A percentile compares a stretch with the other conserved stretches of the same genome.
Evolutionary conservation across 257 asterid species (phyloP).

Genomic region (Salvia hispanica): DNA sequence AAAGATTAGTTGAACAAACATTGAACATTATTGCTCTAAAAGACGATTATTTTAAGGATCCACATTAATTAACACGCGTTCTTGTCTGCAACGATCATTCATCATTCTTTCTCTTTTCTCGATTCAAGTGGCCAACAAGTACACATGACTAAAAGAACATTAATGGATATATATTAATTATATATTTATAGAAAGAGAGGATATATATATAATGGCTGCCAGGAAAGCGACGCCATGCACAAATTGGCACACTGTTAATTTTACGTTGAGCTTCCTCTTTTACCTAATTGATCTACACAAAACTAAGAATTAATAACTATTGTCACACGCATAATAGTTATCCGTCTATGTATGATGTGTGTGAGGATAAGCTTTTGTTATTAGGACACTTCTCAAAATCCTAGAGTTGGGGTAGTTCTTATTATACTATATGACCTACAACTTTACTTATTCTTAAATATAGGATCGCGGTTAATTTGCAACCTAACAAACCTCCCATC

Average conservation of each 20-base stretch:
- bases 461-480: too few relatives aligned
- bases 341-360: too few relatives aligned
- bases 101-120: conserved; percentile 7
- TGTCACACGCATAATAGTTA: too few relatives aligned
- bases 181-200: conserved; percentile 5
- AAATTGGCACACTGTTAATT: conserved; percentile 22
- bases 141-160: conserved; percentile 45
- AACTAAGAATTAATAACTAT: too few relatives aligned
- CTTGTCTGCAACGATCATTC: conserved; percentile 48
- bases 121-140: conserved; percentile 72
- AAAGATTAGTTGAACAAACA: conserved; percentile 28
- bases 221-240: conserved; percentile 48
- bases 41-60: conserved; percentile 49
- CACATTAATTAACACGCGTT: conserved; percentile 47
- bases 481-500: too few relatives aligned
- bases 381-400: too few relatives aligned
- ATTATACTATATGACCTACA: too few relatives aligned
- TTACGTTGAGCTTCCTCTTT: not conserved
- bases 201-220: conserved; percentile 41
- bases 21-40: conserved; percentile 52
- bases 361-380: too few relatives aligned
- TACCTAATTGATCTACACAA: not conserved
- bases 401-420: too few relatives aligned
- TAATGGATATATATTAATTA: not conserved
- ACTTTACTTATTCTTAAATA: too few relatives aligned